A percentile compares a stretch with the other conserved stretches of the same genome.
Conservation (phyloP, 768 basidiomycete species). For the Russula dissimulans region DNA sequence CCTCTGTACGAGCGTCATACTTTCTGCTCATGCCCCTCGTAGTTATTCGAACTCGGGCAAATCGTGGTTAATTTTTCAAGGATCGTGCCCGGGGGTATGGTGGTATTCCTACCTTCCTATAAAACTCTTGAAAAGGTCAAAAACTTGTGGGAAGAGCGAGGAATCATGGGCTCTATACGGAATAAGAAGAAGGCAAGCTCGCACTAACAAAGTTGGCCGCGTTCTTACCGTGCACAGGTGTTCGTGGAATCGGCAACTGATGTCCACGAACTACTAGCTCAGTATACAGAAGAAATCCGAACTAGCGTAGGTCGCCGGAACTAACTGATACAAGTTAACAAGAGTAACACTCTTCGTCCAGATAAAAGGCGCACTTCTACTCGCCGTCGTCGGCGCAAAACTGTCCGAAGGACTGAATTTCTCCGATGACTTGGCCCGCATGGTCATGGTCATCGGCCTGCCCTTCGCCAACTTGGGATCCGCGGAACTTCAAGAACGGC, state of each 20-base stretch:
- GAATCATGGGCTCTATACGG: conserved; percentile 50
- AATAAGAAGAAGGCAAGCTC: conserved; percentile 63
- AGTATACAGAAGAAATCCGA: conserved; percentile 13
- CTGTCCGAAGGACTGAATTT: conserved; percentile 85
- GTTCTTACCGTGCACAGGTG: not conserved
- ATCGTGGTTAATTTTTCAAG: conserved; percentile 71
- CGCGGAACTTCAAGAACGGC: conserved; percentile 80
- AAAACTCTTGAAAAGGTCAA: conserved; percentile 64
- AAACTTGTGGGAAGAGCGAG: conserved; percentile 52
- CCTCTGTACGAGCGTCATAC: not conserved
- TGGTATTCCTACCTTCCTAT: conserved; percentile 94
- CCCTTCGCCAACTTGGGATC: conserved; percentile 93
- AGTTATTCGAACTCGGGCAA: conserved; percentile 81
- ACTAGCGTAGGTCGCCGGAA: not conserved
- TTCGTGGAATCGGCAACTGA: conserved; percentile 15
- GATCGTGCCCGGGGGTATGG: conserved; percentile 77
- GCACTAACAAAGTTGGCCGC: not conserved
- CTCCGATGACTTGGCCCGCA: conserved; percentile 51
- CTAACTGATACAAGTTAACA: not conserved
- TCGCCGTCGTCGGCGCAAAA: conserved; percentile 95
- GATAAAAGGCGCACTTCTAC: conserved; percentile 62
- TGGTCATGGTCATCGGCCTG: conserved; percentile 79
- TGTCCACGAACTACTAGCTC: conserved; percentile 4
- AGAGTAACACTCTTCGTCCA: not conserved
- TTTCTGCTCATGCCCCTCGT: not conserved